Conservation (phyloP, 345 rosid species). For the Psidium friedrichsthalianum region DNA sequence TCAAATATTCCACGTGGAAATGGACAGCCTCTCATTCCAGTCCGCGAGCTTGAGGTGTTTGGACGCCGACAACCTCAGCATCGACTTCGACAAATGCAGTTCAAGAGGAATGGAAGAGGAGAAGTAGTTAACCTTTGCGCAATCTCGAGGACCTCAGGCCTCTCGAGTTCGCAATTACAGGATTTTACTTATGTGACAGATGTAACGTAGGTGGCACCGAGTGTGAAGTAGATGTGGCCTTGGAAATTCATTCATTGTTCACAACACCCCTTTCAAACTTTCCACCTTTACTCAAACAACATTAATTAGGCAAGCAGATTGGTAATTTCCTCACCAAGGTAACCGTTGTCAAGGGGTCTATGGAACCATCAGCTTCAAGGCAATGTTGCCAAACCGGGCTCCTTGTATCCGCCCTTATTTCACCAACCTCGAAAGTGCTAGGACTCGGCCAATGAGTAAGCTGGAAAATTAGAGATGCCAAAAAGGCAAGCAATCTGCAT, state of each 20-base stretch:
- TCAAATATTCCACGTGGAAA: constrained; percentile 38
- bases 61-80: constrained; percentile 16
- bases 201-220: neutral
- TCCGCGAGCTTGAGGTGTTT: constrained; percentile 32
- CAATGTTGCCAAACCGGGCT: neutral
- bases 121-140: neutral
- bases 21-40: constrained; percentile 32
- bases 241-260: neutral
- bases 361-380: neutral
- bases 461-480: neutral
- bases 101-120: constrained; percentile 13
- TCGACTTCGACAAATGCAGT: constrained; percentile 19
- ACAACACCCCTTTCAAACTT: neutral
- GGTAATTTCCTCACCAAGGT: neutral
- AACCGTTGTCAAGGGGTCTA: neutral
- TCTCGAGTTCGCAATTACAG: neutral
- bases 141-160: neutral
- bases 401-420: neutral
- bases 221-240: neutral
- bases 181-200: neutral
- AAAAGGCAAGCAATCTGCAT: neutral
- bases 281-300: neutral
- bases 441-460: neutral
- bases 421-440: neutral
- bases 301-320: neutral